Conservation (phyloP, 495 filamentous ascomycete species). For the Filosporella fistucella region DNA sequence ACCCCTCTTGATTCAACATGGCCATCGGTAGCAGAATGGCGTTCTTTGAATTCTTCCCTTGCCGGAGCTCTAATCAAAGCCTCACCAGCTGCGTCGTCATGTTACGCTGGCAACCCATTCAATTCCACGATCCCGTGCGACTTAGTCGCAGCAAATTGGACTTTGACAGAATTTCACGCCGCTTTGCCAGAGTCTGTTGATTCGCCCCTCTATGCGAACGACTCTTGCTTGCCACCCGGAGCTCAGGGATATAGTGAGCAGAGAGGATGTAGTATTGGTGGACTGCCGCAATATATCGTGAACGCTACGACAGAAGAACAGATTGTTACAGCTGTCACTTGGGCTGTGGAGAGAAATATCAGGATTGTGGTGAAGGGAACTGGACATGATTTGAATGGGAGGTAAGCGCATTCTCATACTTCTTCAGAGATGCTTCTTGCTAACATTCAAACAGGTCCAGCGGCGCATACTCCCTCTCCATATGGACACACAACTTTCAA, state of each 20-base stretch:
- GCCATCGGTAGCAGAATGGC: neutral
- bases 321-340: conserved; percentile 34
- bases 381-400: conserved; percentile 58
- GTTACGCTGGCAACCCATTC: neutral
- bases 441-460: conserved; percentile 6
- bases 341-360: conserved; percentile 46
- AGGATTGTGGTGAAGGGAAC: conserved; percentile 57
- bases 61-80: neutral
- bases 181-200: conserved; percentile 33
- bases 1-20: neutral
- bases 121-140: neutral
- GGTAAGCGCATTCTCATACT: neutral
- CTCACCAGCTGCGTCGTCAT: neutral
- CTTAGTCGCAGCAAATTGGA: neutral
- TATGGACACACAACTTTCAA: conserved; percentile 45
- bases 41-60: neutral
- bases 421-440: too few species aligned
- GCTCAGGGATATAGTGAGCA: too few species aligned
- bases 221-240: conserved; percentile 17
- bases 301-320: conserved; percentile 36
- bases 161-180: conserved; percentile 20
- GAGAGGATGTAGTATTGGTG: conserved; percentile 23
- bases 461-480: conserved; percentile 43
- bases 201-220: conserved; percentile 25
- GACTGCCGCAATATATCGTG: conserved; percentile 43